Conservation (phyloP, 352 stramenopile species). For the Globisporangium viniferum region DNA sequence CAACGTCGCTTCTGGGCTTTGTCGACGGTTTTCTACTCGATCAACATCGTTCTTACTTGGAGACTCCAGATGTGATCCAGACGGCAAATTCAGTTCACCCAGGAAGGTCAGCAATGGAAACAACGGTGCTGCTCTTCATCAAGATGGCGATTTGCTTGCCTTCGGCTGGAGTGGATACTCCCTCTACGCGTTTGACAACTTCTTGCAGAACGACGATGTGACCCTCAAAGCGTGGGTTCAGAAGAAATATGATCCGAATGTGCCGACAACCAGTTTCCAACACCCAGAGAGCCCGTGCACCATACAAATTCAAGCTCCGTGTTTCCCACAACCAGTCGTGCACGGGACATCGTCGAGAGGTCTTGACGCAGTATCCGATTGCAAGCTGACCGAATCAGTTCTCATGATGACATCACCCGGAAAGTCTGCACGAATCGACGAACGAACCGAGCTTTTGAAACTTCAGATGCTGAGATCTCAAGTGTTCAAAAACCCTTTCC, state of each 20-base stretch:
- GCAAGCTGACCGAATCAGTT: too few relatives aligned
- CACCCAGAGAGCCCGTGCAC: neutral
- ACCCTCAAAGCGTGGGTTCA: neutral
- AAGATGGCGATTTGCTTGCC: neutral
- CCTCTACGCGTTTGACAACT: neutral
- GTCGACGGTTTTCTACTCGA: neutral
- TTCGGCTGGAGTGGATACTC: neutral
- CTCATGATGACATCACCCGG: too few relatives aligned
- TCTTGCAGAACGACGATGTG: neutral
- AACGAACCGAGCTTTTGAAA: too few relatives aligned
- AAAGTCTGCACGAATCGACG: too few relatives aligned
- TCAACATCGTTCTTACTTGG: neutral
- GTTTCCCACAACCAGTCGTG: neutral
- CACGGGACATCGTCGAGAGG: neutral
- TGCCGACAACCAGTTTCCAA: neutral
- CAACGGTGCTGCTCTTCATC: neutral
- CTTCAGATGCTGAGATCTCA: neutral
- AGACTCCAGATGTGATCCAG: neutral
- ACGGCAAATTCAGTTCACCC: neutral
- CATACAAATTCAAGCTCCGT: neutral
- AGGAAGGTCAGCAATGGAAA: neutral
- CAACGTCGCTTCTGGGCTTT: neutral
- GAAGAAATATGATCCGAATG: neutral
- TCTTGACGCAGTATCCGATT: neutral
- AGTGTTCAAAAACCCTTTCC: neutral